A percentile compares a stretch with the other conserved stretches of the same genome.
Evolutionary conservation across 208 protist species (phyloP).

Genomic region (Naegleria fowleri): DNA sequence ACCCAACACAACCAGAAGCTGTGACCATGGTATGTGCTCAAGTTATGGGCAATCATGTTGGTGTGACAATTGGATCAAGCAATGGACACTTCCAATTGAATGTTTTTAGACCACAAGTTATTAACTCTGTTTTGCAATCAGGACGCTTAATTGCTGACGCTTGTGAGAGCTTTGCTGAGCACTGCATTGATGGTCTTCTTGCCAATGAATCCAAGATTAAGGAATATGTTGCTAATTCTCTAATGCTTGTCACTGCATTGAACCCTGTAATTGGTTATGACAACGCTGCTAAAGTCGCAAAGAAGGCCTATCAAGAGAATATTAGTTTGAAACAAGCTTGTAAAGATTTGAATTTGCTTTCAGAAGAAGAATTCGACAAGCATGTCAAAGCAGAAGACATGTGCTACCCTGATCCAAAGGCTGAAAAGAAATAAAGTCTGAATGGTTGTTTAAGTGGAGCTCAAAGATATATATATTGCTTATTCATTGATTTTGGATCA

Average conservation of each 20-base stretch:
- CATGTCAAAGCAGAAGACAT: conserved; percentile 24
- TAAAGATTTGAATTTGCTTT: neutral
- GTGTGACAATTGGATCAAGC: conserved; percentile 61
- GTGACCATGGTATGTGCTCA: conserved; percentile 81
- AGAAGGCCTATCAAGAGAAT: conserved; percentile 45
- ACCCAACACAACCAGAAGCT: conserved; percentile 81
- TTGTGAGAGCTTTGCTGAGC: conserved; percentile 53
- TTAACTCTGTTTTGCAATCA: conserved; percentile 56
- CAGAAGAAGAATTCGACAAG: conserved; percentile 24
- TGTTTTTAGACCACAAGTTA: conserved; percentile 83
- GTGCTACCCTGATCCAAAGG: neutral
- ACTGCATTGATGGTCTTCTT: conserved; percentile 70
- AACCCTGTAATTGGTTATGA: conserved; percentile 85
- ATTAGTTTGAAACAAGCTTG: neutral
- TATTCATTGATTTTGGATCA: too few species aligned
- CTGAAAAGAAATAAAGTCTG: neutral
- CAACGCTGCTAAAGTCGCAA: conserved; percentile 57
- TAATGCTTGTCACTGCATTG: conserved; percentile 85
- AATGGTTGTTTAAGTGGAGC: too few species aligned
- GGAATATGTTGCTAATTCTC: conserved; percentile 52
- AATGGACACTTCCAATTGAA: conserved; percentile 83
- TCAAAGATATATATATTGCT: too few species aligned
- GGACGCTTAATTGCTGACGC: conserved; percentile 66
- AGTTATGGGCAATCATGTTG: conserved; percentile 76
- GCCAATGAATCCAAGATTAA: conserved; percentile 58